Conservation (phyloP, 1,139 yeast species). For the Insectozyma bohioensis region DNA sequence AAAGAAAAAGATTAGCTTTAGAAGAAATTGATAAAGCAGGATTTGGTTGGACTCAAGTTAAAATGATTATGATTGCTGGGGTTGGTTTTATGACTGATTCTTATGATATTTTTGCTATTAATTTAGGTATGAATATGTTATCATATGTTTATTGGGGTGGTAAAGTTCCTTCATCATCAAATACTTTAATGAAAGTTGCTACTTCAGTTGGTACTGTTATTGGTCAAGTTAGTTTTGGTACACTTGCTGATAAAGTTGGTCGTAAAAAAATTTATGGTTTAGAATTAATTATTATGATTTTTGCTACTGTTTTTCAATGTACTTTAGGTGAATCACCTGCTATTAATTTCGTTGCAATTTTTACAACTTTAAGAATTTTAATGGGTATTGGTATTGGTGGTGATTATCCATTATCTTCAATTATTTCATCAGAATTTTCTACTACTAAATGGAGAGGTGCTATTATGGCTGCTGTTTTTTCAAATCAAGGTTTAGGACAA, state of each 20-base stretch:
- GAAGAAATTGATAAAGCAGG: conserved; percentile 84
- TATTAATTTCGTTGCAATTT: conserved; percentile 67
- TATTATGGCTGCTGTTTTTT: conserved; percentile 89
- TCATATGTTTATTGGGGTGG: conserved; percentile 66
- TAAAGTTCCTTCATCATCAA: conserved; percentile 63
- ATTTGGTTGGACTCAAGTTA: conserved; percentile 86
- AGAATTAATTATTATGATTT: conserved; percentile 80
- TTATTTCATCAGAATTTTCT: conserved; percentile 84
- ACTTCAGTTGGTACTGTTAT: conserved; percentile 93
- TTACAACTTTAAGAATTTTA: conserved; percentile 73
- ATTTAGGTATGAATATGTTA: conserved; percentile 76
- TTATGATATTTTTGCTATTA: conserved; percentile 87
- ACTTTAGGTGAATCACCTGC: conserved; percentile 68
- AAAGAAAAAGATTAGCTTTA: conserved; percentile 85
- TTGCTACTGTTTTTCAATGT: conserved; percentile 79
- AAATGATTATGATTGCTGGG: conserved; percentile 89
- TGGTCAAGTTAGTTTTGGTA: conserved; percentile 88
- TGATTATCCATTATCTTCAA: conserved; percentile 96
- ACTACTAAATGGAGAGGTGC: conserved; percentile 97
- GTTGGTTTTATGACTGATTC: conserved; percentile 93
- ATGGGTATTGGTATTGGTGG: conserved; percentile 99
- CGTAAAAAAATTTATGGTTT: conserved; percentile 86
- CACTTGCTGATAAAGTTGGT: conserved; percentile 80
- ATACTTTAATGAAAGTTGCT: conserved; percentile 77
- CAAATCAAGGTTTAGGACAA: conserved; percentile 93